phyloP scores from a whole-genome alignment of 2,329 filamentous ascomycete species.

The Beauveria sp. region DNA sequence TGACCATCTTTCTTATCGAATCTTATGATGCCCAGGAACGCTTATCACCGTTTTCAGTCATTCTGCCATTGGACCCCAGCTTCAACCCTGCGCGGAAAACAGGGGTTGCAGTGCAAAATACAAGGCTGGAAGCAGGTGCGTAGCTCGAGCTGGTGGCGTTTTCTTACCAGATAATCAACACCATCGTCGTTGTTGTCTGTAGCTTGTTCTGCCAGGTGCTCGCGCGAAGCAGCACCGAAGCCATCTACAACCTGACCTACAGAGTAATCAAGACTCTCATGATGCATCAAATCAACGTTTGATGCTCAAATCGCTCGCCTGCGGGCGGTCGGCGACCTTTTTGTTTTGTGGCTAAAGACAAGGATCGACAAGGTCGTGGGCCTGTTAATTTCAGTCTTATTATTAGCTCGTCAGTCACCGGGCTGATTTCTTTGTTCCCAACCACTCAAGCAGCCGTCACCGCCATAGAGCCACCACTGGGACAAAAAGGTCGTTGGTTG shows the following conservation, averaged over 20 bases:
- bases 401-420: not conserved
- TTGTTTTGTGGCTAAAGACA: not conserved
- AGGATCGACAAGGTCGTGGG: conserved; percentile 8
- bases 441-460: not conserved
- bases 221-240: not conserved
- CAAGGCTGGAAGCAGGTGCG: not conserved
- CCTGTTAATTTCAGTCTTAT: not conserved
- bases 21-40: too few relatives aligned
- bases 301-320: not conserved
- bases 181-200: too few relatives aligned
- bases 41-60: too few relatives aligned
- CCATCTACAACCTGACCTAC: not conserved
- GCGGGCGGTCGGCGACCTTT: not conserved
- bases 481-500: not conserved
- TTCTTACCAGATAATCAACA: too few relatives aligned
- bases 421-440: not conserved
- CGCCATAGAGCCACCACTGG: not conserved
- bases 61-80: too few relatives aligned
- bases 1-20: too few relatives aligned
- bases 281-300: too few relatives aligned
- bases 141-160: not conserved
- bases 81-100: not conserved
- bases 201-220: not conserved
- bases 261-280: not conserved
- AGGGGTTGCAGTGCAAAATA: not conserved